Conservation (phyloP, 1,139 yeast species). For the Yamadazyma spencermartinsiae region DNA sequence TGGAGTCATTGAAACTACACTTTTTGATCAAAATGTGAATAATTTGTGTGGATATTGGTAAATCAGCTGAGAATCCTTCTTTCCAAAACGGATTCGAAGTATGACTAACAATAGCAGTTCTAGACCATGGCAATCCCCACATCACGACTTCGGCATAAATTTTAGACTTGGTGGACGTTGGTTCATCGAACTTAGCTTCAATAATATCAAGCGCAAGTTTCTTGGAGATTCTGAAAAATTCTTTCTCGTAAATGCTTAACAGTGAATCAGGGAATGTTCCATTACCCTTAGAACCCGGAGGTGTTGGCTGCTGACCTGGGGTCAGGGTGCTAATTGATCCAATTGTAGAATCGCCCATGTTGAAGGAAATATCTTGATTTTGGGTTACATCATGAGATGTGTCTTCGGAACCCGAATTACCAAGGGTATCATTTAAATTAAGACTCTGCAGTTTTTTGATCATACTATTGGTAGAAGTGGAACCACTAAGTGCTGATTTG, state of each 20-base stretch:
- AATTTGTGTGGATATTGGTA: constrained; percentile 56
- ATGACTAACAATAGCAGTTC: constrained; percentile 59
- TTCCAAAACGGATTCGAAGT: constrained; percentile 68
- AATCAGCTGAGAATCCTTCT: constrained; percentile 58
- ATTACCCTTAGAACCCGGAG: constrained; percentile 9
- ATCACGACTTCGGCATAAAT: constrained; percentile 62
- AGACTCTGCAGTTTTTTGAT: constrained; percentile 11
- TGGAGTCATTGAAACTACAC: constrained; percentile 22
- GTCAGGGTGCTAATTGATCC: constrained; percentile 6
- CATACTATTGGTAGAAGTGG: constrained; percentile 13
- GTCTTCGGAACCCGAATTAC: neutral
- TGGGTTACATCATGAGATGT: constrained; percentile 1
- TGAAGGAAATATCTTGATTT: constrained; percentile 10
- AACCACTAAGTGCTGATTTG: constrained; percentile 23
- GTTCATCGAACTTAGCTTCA: constrained; percentile 59
- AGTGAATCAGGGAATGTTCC: constrained; percentile 1
- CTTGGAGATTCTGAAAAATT: constrained; percentile 56
- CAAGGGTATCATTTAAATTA: constrained; percentile 3
- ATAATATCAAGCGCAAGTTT: constrained; percentile 57
- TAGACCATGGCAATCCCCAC: constrained; percentile 72
- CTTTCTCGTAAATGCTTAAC: constrained; percentile 28
- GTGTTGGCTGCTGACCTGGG: constrained; percentile 2
- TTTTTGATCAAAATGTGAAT: constrained; percentile 53
- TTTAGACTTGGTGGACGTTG: constrained; percentile 22
- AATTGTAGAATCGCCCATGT: constrained; percentile 11